Evolutionary conservation across 2,329 filamentous ascomycete species (phyloP), one percentile per base, ranked within the genome.

Genomic region (Alternaria incomplexa): DNA sequence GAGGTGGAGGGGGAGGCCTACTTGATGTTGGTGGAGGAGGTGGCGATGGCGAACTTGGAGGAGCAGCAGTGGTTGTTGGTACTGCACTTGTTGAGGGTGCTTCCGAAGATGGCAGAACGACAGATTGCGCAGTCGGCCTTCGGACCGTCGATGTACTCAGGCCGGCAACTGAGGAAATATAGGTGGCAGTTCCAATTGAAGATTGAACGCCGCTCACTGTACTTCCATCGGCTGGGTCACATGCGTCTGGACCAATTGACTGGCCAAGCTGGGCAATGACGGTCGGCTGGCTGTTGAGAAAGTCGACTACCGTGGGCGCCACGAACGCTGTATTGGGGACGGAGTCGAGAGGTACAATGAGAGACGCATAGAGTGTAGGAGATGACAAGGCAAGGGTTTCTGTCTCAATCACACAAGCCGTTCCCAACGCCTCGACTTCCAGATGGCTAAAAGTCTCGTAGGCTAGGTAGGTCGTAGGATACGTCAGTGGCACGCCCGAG

Each of bases 391-490:
- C 46, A 26, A 80, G 54, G 1, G 55, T 68, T 1, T 65, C 28
- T 0, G 58, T 73, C 2, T 56, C 40, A n/a, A 47, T 73, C 3
- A 63, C 32, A 48, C 78, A 80, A 20, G 43, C 63, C 22, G 70
- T 65, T 0, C 56, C 65, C 7, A 77, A 22, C 1, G 75, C 58
- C 9, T 64, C 63, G 7, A 77, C 71, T 6, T 64, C 64, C 5
- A 77, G 51, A 23, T 74, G 70, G 22, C 68, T 77, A 54, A 79
- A 79, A 1, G 71, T 71, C 11, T 59, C 64, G 32, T 80, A 80
- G 2, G 68, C 73, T 7, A 71, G 68, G 52, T 80, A 80, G 0
- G 62, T 62, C 1, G 77, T 80, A 1, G 77, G 77, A 13, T 66
- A 79, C 1, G 77, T 79, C 46, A 80, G 47, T 5, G 65, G 53